Evolutionary conservation across 2,329 filamentous ascomycete genomes (phyloP), one percentile per base, ranked within the genome.

Genomic region (Epichloe glyceriae): DNA sequence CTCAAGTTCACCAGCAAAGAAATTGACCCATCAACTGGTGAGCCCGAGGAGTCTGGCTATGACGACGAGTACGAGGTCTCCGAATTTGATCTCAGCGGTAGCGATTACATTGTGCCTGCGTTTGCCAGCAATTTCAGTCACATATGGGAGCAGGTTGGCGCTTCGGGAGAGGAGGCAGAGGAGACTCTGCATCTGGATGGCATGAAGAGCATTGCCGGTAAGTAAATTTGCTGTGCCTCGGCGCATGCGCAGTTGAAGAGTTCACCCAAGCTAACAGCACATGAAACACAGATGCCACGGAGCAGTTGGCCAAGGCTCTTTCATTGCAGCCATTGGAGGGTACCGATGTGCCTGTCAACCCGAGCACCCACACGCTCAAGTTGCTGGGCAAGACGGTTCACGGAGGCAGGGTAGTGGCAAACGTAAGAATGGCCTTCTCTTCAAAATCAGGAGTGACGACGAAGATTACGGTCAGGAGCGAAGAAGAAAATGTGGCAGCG

Each of bases 1-100:
- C 84, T 98, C 64, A 96, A 93, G 70, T 98, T 98, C 67, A 96
- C 89, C 17, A 93, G 85, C 74, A 97, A 96, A 72, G 93, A 98
- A 70, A 93, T 98, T 57, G 93, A 98, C 61, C 93, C 93, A 5
- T 86, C 86, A 26, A 95, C 88, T n/a, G 81, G 82, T 57, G 89
- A 96, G 69, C 87, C 91, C 0, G 93, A 98, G 67, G 89, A 95
- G 15, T 78, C 73, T 45, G 93, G 93, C 44, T 97, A 97, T 67
- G 91, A 97, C 49, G 93, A 98, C 62, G 93, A 98, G 71, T 98
- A 98, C 64, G 88, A 96, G 70, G 86, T 97, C 53, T 88, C 93
- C 55, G 89, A 96, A 64, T 82, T 97, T 54, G 90, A 96, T 55
- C 80, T 98, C 54, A 79, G 82, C 17, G 93, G 91, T 52, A 89